A percentile compares a stretch with the other conserved stretches of the same genome.
These are phyloP conservation scores for Tagetes patula DNA, from an alignment of 129 eudicot genomes.

Conservation along the genomic window DNA sequence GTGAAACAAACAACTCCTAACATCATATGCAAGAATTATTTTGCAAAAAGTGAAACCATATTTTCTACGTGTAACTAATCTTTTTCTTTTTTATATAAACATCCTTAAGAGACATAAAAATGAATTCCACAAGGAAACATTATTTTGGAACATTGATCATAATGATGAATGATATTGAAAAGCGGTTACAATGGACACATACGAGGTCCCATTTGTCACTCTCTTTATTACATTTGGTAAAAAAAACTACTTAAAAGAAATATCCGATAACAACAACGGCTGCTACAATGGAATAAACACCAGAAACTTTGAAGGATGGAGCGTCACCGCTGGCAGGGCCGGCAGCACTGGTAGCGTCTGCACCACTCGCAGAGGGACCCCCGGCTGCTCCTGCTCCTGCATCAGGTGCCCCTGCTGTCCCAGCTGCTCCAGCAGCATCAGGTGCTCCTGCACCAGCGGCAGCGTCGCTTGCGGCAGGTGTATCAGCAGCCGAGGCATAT, in stretches of 20 bases:
- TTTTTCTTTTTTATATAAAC: slow-evolving; percentile 22
- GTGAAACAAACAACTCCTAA: not conserved
- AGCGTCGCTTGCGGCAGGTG: slow-evolving; percentile 17
- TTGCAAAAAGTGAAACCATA: slow-evolving; percentile 1
- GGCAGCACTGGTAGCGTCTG: slow-evolving; percentile 26
- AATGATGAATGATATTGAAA: slow-evolving; percentile 15
- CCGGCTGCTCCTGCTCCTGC: slow-evolving; percentile 21
- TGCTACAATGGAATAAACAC: slow-evolving; percentile 27
- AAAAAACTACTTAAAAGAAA: slow-evolving; percentile 36
- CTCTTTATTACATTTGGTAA: slow-evolving; percentile 27
- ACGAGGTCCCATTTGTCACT: slow-evolving; percentile 33
- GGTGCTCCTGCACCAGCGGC: slow-evolving; percentile 2
- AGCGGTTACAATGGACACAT: slow-evolving; percentile 29
- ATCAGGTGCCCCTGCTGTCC: slow-evolving; percentile 2
- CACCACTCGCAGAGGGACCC: slow-evolving; percentile 27
- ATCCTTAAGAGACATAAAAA: slow-evolving; percentile 30
- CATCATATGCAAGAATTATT: not conserved
- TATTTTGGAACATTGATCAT: slow-evolving; percentile 31
- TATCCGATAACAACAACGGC: slow-evolving; percentile 29
- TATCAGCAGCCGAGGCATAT: slow-evolving; percentile 40
- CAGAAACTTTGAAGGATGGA: slow-evolving; percentile 24
- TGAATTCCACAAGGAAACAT: slow-evolving; percentile 20
- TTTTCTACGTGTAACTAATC: not conserved
- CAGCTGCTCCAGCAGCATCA: slow-evolving; percentile 22
- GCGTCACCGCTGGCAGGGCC: slow-evolving; percentile 19